Conservation (phyloP, 2,329 filamentous ascomycete genomes). For the Fusarium phyllophilum region DNA sequence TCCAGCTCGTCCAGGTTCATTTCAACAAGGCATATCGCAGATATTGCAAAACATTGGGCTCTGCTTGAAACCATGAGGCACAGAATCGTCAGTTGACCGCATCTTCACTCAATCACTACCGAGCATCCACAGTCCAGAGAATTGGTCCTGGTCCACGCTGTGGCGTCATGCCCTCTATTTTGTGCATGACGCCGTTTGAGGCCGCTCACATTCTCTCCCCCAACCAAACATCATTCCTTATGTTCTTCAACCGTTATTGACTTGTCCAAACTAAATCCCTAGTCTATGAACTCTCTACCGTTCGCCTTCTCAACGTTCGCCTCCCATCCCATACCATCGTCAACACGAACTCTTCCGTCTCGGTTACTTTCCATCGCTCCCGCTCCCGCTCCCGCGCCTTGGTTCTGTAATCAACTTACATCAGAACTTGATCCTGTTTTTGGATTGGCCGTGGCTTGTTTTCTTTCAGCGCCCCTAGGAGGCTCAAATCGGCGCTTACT, state of each 20-base stretch:
- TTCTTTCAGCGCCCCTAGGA: constrained; percentile 24
- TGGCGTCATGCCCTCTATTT: constrained; percentile 34
- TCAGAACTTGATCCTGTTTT: background rate
- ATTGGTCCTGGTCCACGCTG: constrained; percentile 3
- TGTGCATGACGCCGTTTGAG: constrained; percentile 37
- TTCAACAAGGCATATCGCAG: constrained; percentile 13
- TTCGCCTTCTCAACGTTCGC: constrained; percentile 35
- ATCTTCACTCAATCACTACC: background rate
- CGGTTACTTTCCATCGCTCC: constrained; percentile 14
- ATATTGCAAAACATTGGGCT: background rate
- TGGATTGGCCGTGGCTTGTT: constrained; percentile 11
- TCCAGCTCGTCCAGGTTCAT: constrained; percentile 36
- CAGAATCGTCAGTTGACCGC: constrained; percentile 13
- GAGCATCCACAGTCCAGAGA: background rate
- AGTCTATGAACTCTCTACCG: constrained; percentile 10
- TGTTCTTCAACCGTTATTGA: background rate
- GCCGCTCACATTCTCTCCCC: constrained; percentile 23
- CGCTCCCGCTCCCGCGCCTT: constrained; percentile 24
- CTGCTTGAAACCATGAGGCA: background rate
- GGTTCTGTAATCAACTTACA: background rate
- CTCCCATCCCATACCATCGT: constrained; percentile 7
- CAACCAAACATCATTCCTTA: background rate
- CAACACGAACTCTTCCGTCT: constrained; percentile 18
- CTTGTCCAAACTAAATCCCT: background rate
- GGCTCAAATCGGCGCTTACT: constrained; percentile 42